A percentile compares a stretch with the other conserved stretches of the same genome.
Evolutionary conservation across 1,139 yeast genomes (phyloP).

Genomic region (Kazachstania sp.): DNA sequence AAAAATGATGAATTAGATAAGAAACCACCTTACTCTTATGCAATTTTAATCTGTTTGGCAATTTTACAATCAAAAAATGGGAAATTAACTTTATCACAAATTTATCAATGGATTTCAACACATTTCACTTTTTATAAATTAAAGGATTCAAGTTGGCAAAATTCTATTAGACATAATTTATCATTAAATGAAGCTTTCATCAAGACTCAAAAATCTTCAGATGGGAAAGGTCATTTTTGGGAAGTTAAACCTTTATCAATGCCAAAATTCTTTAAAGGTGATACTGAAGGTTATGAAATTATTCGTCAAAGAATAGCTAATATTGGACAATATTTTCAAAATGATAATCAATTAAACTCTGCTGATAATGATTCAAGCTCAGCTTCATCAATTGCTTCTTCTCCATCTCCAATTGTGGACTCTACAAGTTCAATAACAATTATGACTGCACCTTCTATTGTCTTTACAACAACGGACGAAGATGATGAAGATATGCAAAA

Average conservation of each 20-base stretch:
- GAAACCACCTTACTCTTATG: slow-evolving; percentile 93
- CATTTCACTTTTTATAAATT: slow-evolving; percentile 77
- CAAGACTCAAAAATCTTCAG: slow-evolving; percentile 86
- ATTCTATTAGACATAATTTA: slow-evolving; percentile 78
- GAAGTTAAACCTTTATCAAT: slow-evolving; percentile 77
- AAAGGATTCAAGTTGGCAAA: slow-evolving; percentile 92
- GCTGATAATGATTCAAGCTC: background rate
- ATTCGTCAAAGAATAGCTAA: slow-evolving; percentile 18
- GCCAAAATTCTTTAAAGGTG: slow-evolving; percentile 62
- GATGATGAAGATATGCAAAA: background rate
- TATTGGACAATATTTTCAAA: slow-evolving; percentile 11
- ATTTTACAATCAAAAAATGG: slow-evolving; percentile 76
- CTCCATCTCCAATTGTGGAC: background rate
- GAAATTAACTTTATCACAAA: slow-evolving; percentile 78
- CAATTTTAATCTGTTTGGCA: slow-evolving; percentile 90
- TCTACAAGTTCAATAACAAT: background rate
- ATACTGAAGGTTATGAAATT: slow-evolving; percentile 19
- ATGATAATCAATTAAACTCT: background rate
- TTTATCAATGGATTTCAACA: slow-evolving; percentile 85
- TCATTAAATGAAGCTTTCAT: slow-evolving; percentile 80
- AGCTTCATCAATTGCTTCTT: background rate
- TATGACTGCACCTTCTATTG: background rate
- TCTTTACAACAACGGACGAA: background rate
- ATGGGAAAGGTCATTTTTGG: slow-evolving; percentile 98
- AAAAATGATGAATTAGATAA: slow-evolving; percentile 26